phyloP scores from a whole-genome alignment of 371 early-diverging fungal species.

The Batrachochytrium dendrobatidis region DNA sequence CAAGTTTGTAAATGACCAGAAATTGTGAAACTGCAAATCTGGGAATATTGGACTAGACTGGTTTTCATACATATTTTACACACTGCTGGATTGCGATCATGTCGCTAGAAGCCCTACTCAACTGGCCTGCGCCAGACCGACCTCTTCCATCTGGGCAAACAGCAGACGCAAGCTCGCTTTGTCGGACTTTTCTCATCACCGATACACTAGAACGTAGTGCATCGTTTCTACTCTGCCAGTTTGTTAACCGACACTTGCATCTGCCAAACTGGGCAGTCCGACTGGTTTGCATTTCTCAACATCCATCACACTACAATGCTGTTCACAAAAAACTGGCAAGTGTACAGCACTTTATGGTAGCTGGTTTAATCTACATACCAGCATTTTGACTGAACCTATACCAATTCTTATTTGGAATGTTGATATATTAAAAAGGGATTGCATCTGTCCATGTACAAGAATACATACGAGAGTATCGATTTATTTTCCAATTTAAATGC shows the following conservation, averaged over 20 bases:
- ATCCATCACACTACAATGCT: background rate
- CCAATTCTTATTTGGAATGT: background rate
- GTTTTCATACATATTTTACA: no score
- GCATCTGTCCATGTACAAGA: background rate
- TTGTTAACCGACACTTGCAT: background rate
- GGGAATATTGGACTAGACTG: no score
- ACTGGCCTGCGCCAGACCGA: background rate
- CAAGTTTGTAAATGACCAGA: no score
- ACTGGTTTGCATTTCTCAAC: background rate
- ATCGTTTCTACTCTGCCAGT: background rate
- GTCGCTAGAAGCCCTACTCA: background rate
- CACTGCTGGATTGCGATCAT: no score
- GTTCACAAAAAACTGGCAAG: conserved; percentile 1
- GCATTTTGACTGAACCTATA: background rate
- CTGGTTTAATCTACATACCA: background rate
- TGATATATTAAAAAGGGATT: background rate
- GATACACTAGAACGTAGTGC: background rate
- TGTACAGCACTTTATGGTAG: no score
- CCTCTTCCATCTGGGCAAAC: background rate
- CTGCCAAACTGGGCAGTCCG: background rate
- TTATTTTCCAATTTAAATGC: background rate
- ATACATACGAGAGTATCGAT: background rate
- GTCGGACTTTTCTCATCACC: background rate
- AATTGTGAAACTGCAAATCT: no score
- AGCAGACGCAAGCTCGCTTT: background rate